Base-by-base conservation (phyloP, 495 filamentous ascomycete species). In the Xylaria intraflava region DNA sequence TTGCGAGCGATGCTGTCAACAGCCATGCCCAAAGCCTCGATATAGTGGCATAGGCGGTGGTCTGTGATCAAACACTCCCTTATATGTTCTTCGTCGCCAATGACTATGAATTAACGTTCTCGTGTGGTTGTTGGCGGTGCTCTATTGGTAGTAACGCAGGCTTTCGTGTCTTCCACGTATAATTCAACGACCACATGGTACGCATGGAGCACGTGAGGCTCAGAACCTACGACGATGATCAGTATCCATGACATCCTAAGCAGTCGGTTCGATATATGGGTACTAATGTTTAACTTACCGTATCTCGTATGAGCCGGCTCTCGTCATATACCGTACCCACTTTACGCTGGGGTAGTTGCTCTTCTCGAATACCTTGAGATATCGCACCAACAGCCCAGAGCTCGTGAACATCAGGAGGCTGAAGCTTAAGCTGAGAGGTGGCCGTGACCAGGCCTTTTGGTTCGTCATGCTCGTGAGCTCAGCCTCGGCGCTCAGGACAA, bases 351-450 rank as follows among this genome's bases (percentile, higher is more conserved):
- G 91, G 66, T 99, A 99, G 72, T 97, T 96, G 66, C 79, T 89
- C 83, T 99, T 99, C 78, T 99, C 94, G 74, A 99, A 99, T 23
- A 99, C 94, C 75, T 99, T 99, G 53, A 99, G 72, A 71, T 99
- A 99, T 38, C 94, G 73, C 45, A 99, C 94, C 58, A 99, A 65
- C 61, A 99, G 68, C 14, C 93, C 94, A 1, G 84, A 89, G 63
- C 86, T 91, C 31, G 94, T 99, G 70, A 99, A 99, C 94, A 99
- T 99, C 60, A 99, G 74, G 60, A 99, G 69, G 51, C 84, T 89
- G 64, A 99, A 99, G 67, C 78, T 92, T 69, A 99, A 71, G 62
- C 84, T 95, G 54, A 99, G 73, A 29, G 94, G 94, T 52, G 94
- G 94, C 43, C 94, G 78, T 59, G 86, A 91, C 94, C 94, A 99